phyloP scores from a whole-genome alignment of 2,329 filamentous ascomycete species.

The Xylariaceae sp. region DNA sequence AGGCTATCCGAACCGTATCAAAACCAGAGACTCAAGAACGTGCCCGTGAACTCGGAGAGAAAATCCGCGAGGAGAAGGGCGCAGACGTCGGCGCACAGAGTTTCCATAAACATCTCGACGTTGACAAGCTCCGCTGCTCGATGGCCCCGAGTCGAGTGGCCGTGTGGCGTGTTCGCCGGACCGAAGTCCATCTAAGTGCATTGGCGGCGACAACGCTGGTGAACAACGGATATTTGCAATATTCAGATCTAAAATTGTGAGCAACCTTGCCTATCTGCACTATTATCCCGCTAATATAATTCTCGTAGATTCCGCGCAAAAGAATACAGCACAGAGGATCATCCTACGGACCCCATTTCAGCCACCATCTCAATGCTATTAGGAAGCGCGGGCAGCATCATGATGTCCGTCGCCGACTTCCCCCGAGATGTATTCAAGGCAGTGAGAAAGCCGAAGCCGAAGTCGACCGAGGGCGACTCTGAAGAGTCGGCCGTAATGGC shows the following conservation, averaged over 20 bases:
- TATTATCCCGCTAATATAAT: slow-evolving; percentile 12
- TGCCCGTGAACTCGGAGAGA: slow-evolving; percentile 60
- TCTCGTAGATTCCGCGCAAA: slow-evolving; percentile 48
- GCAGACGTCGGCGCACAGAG: slow-evolving; percentile 64
- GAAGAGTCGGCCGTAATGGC: slow-evolving; percentile 10
- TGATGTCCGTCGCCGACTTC: slow-evolving; percentile 80
- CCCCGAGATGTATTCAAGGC: slow-evolving; percentile 59
- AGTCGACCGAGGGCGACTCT: slow-evolving; percentile 24
- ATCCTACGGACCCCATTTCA: slow-evolving; percentile 78
- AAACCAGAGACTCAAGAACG: slow-evolving; percentile 61
- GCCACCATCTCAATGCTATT: slow-evolving; percentile 77
- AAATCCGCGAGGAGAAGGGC: slow-evolving; percentile 69
- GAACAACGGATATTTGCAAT: slow-evolving; percentile 64
- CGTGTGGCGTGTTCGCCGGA: slow-evolving; percentile 73
- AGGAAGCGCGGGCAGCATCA: slow-evolving; percentile 79
- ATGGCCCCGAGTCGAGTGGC: slow-evolving; percentile 70
- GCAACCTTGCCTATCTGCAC: slow-evolving; percentile 27
- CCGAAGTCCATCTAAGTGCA: slow-evolving; percentile 68
- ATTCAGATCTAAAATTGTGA: slow-evolving; percentile 74
- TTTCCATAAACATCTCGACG: slow-evolving; percentile 71
- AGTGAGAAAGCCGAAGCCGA: slow-evolving; percentile 23
- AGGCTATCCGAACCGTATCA: slow-evolving; percentile 64
- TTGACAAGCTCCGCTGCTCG: slow-evolving; percentile 69
- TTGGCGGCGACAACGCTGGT: slow-evolving; percentile 73
- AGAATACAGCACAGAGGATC: slow-evolving; percentile 78